A percentile compares a stretch with the other conserved stretches of the same genome.
Conservation (phyloP, 495 filamentous ascomycete species). For the Hypoxylon fuscum region DNA sequence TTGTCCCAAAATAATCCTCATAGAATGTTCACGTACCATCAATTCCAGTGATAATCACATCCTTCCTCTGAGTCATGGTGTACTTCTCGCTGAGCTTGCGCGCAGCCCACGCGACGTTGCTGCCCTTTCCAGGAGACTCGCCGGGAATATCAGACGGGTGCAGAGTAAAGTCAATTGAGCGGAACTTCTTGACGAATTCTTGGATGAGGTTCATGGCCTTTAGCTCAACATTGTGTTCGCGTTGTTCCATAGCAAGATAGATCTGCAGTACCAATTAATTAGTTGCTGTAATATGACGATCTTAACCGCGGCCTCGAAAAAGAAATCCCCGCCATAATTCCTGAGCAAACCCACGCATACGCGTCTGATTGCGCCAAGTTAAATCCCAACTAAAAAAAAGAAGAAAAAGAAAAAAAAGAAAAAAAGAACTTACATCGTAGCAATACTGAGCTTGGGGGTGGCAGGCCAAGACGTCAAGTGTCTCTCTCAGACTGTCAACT, state of each 20-base stretch:
- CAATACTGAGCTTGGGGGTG: conserved; percentile 68
- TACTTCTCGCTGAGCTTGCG: conserved; percentile 67
- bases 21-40: conserved; percentile 64
- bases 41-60: conserved; percentile 74
- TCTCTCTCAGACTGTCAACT: conserved; percentile 68
- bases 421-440: conserved; percentile 67
- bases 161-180: conserved; percentile 66
- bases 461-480: conserved; percentile 69
- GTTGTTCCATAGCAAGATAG: conserved; percentile 76
- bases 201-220: conserved; percentile 65
- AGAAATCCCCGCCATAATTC: no score
- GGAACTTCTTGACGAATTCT: conserved; percentile 67
- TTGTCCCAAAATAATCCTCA: neutral
- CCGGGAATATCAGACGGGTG: conserved; percentile 68
- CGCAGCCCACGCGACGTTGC: conserved; percentile 73
- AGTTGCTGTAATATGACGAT: conserved; percentile 11
- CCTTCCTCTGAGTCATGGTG: conserved; percentile 56
- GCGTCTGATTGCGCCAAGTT: no score
- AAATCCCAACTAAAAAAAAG: neutral
- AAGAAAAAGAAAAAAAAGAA: neutral
- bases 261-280: conserved; percentile 53
- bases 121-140: conserved; percentile 73
- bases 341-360: no score
- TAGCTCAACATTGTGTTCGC: conserved; percentile 60
- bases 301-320: conserved; percentile 1